Evolutionary conservation across 2,329 filamentous ascomycete genomes (phyloP), one percentile per base, ranked within the genome.

Genomic region (Cryoendolithus antarcticus): DNA sequence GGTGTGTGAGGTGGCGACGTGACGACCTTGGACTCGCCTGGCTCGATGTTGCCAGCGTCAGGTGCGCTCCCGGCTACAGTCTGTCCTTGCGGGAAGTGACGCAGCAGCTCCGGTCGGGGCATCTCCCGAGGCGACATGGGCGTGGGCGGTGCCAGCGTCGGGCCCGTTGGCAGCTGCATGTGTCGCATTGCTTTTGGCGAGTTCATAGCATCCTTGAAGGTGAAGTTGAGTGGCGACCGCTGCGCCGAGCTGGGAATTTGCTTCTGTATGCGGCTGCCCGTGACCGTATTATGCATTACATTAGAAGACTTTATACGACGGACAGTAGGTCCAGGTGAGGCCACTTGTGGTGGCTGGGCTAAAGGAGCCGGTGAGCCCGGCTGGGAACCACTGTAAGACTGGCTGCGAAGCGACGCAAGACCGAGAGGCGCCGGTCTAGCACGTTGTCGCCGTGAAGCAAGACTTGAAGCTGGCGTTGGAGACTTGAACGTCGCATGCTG

Each of bases 241-340:
- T 70, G 67, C 13, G 65, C 61, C 13, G 66, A 63, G 34, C 64
- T 61, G 19, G 61, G 55, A 28, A 51, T 56, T 2, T 59, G 55
- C 44, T 71, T 71, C 44, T 67, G 64, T 15, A 71, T 59, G 33
- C 67, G 64, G 11, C 66, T 65, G 19, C 57, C 52, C 5, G 52
- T 55, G 40, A 61, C 48, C 35, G 55, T 59, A 40, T 61, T 63
- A n/a, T 58, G 46, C 40, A 69, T 58, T 8, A 64, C 63, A 34
- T 61, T 65, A 9, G 65, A 64, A 9, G 67, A 70, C 37, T 65
- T 57, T 36, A 70, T 70, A 21, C 66, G 62, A 28, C 67, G 64
- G 9, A 70, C 55, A 31, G 45, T 74, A 74, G 61, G 79, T 77
- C 10, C 81, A 80, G 32, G 80, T 71, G 33, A 80, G 79, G 2